Evolutionary conservation across 23 red algal species (phyloP).

Genomic region (Gracilariopsis chorda): DNA sequence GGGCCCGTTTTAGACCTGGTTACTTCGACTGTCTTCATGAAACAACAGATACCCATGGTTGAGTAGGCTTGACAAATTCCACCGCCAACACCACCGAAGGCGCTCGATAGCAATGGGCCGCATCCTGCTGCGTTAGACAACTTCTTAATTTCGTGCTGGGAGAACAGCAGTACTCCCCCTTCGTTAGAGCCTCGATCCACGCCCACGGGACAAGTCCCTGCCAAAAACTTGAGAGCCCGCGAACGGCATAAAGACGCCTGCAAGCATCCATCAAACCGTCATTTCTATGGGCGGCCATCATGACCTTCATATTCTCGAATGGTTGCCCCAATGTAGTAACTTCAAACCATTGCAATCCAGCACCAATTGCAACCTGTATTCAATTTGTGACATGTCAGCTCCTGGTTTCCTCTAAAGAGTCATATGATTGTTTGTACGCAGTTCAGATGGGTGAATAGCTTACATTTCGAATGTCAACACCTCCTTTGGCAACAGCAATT

Average conservation of each 20-base stretch:
- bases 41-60: conserved; percentile 87
- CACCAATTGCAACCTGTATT: conserved; percentile 70
- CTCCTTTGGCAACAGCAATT: not conserved
- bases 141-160: conserved; percentile 72
- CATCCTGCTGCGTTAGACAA: not conserved
- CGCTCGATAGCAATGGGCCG: conserved; percentile 39
- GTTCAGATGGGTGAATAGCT: not conserved
- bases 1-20: conserved; percentile 56
- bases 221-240: conserved; percentile 73
- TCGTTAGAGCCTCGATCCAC: conserved; percentile 89
- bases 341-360: conserved; percentile 85
- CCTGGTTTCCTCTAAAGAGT: not conserved
- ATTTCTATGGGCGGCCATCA: conserved; percentile 82
- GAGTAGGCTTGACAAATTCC: conserved; percentile 88
- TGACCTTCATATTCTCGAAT: conserved; percentile 91
- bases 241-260: conserved; percentile 59
- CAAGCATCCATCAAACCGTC: conserved; percentile 59
- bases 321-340: conserved; percentile 89
- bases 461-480: conserved; percentile 8
- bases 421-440: too few species aligned
- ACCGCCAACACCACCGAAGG: conserved; percentile 77
- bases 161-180: conserved; percentile 79
- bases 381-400: not conserved
- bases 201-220: conserved; percentile 90
- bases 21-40: conserved; percentile 94